These are phyloP conservation scores for Trypanosoma conorhini DNA, from an alignment of 208 protist species.

Conservation along the genomic window DNA sequence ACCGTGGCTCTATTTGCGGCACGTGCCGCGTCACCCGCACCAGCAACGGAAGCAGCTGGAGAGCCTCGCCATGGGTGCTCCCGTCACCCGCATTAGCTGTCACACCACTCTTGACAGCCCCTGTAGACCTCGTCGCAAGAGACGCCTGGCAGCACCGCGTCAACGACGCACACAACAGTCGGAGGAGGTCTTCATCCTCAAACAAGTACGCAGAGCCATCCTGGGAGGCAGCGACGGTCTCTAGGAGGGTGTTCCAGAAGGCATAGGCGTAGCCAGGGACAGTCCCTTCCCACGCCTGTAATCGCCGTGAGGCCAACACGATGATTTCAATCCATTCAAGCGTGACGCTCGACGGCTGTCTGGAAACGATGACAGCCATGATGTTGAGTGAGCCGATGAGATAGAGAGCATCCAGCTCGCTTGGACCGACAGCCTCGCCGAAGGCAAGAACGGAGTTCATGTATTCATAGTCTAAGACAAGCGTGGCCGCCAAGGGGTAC, in stretches of 20 bases:
- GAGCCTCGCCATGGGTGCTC: neutral
- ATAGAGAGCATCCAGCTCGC: conserved; percentile 32
- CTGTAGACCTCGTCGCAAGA: neutral
- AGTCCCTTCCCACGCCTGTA: conserved; percentile 22
- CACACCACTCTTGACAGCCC: neutral
- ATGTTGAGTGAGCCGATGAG: conserved; percentile 59
- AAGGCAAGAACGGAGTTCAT: conserved; percentile 34
- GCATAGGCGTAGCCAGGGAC: conserved; percentile 27
- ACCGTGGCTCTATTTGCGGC: neutral
- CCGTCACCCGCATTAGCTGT: neutral
- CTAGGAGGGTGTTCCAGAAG: conserved; percentile 41
- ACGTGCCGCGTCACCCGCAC: conserved; percentile 8
- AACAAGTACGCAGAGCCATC: conserved; percentile 62
- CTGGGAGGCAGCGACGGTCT: conserved; percentile 50
- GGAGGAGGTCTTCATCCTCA: conserved; percentile 34
- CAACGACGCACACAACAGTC: conserved; percentile 27
- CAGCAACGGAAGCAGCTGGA: conserved; percentile 16
- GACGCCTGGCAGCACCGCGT: conserved; percentile 17
- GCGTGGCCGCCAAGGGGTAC: conserved; percentile 55
- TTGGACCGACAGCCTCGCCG: conserved; percentile 9
- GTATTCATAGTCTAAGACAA: conserved; percentile 72
- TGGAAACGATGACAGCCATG: conserved; percentile 60
- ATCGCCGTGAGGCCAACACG: conserved; percentile 23
- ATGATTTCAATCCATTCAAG: conserved; percentile 86
- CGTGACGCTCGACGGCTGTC: conserved; percentile 49